Evolutionary conservation across 1,284 basidiomycete genomes (phyloP).

Genomic region (Fomes fomentarius): DNA sequence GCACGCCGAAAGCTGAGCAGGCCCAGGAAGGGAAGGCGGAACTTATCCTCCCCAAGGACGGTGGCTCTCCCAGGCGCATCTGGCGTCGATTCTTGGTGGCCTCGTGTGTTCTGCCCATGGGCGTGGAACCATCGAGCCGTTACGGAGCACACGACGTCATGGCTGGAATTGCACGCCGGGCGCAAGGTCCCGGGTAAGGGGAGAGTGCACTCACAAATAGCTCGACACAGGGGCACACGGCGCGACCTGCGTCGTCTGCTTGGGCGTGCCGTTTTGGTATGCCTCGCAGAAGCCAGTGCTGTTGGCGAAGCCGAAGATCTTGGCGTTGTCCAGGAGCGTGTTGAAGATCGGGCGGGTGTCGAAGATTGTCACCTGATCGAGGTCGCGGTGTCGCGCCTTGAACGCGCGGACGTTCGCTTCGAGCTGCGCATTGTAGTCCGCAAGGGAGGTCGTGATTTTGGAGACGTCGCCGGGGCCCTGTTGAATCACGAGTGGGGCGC

Average conservation of each 20-base stretch:
- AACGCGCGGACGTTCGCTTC: conserved; percentile 42
- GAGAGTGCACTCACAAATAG: conserved; percentile 55
- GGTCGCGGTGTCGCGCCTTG: conserved; percentile 42
- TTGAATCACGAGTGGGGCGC: conserved; percentile 55
- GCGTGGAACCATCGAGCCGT: not conserved
- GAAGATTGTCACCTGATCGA: conserved; percentile 51
- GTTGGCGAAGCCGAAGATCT: conserved; percentile 59
- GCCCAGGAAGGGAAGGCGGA: too few species aligned
- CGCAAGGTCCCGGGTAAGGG: not conserved
- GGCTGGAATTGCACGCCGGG: not conserved
- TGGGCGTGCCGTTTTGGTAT: conserved; percentile 60
- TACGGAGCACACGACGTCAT: not conserved
- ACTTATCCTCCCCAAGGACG: too few species aligned
- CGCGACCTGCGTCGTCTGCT: conserved; percentile 50
- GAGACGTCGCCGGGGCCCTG: conserved; percentile 46
- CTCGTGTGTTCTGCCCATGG: too few species aligned
- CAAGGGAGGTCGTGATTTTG: conserved; percentile 44
- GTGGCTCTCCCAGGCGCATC: too few species aligned
- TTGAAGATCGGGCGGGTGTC: conserved; percentile 64
- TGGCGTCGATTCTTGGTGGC: too few species aligned
- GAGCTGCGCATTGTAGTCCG: conserved; percentile 56
- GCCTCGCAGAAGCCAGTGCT: conserved; percentile 60
- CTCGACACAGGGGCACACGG: conserved; percentile 64
- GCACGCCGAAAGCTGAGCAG: too few species aligned
- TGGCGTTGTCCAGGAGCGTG: conserved; percentile 53